These are phyloP conservation scores for Pyrrhoderma noxium DNA, from an alignment of 1,284 basidiomycete genomes.

Conservation along the genomic window DNA sequence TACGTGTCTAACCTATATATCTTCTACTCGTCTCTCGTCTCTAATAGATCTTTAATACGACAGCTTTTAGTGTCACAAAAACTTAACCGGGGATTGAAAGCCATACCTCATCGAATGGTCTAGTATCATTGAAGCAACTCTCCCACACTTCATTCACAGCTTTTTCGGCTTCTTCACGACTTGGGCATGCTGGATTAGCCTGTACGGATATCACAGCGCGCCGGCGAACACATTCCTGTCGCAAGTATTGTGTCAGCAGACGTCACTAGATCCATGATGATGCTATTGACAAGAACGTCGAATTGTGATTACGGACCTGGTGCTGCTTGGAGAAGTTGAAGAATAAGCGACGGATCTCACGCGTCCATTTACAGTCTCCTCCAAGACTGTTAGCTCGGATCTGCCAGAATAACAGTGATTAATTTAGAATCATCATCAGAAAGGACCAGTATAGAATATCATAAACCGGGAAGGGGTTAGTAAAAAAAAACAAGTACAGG, in stretches of 20 bases:
- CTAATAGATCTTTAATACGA: conserved; percentile 16
- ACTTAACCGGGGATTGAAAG: background rate
- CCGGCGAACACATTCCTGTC: conserved; percentile 83
- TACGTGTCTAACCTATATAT: background rate
- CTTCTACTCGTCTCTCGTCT: background rate
- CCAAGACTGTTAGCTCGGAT: conserved; percentile 92
- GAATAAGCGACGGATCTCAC: conserved; percentile 75
- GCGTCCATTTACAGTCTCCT: conserved; percentile 82
- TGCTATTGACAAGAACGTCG: conserved; percentile 17
- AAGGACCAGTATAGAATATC: no score
- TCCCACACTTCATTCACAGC: conserved; percentile 97
- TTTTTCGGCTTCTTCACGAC: conserved; percentile 69
- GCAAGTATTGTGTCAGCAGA: conserved; percentile 8
- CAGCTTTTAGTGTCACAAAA: background rate
- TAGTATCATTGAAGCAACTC: conserved; percentile 90
- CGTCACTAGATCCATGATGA: background rate
- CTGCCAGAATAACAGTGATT: conserved; percentile 34
- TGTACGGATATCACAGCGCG: conserved; percentile 79
- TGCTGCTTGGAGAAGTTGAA: conserved; percentile 87
- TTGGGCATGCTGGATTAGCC: conserved; percentile 76
- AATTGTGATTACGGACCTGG: conserved; percentile 49
- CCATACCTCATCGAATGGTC: conserved; percentile 92
- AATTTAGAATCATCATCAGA: background rate
- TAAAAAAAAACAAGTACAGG: background rate
- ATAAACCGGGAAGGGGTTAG: background rate